Percentiles rank a stretch among this genome's conserved stretches.
phyloP scores from a whole-genome alignment of 164 flowering plant species.

The Protea cynaroides region DNA sequence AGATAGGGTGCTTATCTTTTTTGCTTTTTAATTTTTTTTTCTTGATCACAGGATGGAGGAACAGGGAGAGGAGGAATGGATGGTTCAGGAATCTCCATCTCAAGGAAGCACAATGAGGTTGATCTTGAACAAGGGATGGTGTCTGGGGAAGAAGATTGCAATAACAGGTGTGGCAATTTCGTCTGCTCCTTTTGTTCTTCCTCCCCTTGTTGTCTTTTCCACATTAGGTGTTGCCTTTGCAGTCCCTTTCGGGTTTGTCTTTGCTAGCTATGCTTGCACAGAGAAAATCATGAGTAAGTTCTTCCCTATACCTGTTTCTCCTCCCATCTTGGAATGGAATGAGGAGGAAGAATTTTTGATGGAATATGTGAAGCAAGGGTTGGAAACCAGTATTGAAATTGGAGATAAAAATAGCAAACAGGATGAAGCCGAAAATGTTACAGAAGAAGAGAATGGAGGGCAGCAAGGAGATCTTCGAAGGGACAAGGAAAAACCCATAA shows the following conservation, averaged over 20 bases:
- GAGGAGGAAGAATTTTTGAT: not conserved
- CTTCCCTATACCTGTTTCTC: slow-evolving; percentile 31
- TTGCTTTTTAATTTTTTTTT: not conserved
- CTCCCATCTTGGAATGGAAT: slow-evolving; percentile 5
- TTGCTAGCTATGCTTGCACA: slow-evolving; percentile 60
- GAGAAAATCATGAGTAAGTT: slow-evolving; percentile 57
- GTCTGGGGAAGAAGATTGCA: slow-evolving; percentile 51
- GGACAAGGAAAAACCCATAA: slow-evolving; percentile 2
- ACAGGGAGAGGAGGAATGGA: slow-evolving; percentile 25
- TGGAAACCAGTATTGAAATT: too few species aligned
- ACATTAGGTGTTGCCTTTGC: slow-evolving; percentile 53
- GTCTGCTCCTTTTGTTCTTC: slow-evolving; percentile 66
- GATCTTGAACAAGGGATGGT: slow-evolving; percentile 37
- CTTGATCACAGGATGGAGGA: slow-evolving; percentile 18
- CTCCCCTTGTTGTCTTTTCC: slow-evolving; percentile 55
- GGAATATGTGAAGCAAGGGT: too few species aligned
- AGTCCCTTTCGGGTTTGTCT: slow-evolving; percentile 52
- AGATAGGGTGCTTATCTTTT: not conserved
- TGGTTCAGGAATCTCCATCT: slow-evolving; percentile 10
- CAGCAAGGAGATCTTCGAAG: not conserved
- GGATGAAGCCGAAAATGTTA: not conserved
- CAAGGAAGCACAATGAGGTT: slow-evolving; percentile 22
- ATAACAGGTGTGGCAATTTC: slow-evolving; percentile 52
- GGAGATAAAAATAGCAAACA: too few species aligned
- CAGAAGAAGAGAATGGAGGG: not conserved